Conservation (phyloP, 441 rosid genomes). For the Daphne laureola region DNA sequence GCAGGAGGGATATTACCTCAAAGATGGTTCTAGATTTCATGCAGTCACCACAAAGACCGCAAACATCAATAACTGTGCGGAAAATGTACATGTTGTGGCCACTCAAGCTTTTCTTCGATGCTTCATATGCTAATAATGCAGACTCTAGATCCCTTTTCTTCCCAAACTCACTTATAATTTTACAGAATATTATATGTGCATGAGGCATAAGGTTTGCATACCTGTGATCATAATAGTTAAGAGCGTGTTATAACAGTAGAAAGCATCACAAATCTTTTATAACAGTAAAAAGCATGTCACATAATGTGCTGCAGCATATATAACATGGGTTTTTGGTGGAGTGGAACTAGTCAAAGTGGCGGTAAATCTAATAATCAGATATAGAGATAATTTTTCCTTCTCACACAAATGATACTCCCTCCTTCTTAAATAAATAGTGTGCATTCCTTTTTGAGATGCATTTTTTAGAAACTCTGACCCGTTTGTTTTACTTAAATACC, state of each 20-base stretch:
- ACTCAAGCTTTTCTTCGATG: constrained; percentile 37
- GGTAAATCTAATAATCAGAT: no score
- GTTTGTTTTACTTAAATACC: no score
- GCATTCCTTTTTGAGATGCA: no score
- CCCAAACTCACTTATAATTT: constrained; percentile 63
- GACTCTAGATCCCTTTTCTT: constrained; percentile 65
- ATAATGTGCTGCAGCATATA: no score
- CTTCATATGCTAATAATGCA: constrained; percentile 68
- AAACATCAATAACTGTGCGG: constrained; percentile 73
- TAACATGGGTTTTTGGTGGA: no score
- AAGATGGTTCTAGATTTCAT: constrained; percentile 73
- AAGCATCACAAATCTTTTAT: background rate
- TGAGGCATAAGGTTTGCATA: constrained; percentile 58
- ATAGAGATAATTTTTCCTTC: no score
- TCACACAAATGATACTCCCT: no score
- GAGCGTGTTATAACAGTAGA: constrained; percentile 7
- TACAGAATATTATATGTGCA: constrained; percentile 60
- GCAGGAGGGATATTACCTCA: constrained; percentile 46
- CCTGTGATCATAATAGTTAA: constrained; percentile 39
- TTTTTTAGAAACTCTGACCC: no score
- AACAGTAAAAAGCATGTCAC: no score
- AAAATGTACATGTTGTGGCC: constrained; percentile 67
- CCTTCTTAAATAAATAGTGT: no score
- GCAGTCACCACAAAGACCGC: constrained; percentile 70
- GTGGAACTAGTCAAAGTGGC: no score